Percentiles rank a stretch among this genome's conserved stretches.
Evolutionary conservation across 202 grass and related monocot species (phyloP).

Genomic region (Carex arenaria): DNA sequence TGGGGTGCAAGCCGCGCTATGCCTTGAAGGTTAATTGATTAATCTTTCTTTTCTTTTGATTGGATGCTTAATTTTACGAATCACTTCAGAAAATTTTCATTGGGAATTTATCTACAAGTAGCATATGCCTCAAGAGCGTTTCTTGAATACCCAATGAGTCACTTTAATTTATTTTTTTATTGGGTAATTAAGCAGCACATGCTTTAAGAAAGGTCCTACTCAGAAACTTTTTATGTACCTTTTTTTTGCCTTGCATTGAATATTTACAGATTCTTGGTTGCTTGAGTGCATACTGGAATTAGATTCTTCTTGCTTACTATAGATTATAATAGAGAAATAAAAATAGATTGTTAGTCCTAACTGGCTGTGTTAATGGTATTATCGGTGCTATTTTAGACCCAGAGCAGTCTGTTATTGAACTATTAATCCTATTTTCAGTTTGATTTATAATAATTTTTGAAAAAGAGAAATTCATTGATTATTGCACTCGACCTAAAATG

Average conservation of each 20-base stretch:
- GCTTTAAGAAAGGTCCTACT: not conserved
- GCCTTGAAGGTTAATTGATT: conserved; percentile 61
- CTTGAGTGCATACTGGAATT: not conserved
- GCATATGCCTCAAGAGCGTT: not conserved
- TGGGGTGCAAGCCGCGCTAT: conserved; percentile 90
- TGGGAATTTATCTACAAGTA: not conserved
- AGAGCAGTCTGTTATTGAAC: not conserved
- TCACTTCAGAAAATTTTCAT: not conserved
- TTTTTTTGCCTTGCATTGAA: not conserved
- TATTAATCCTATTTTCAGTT: not conserved
- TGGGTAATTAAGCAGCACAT: not conserved
- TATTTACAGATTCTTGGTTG: not conserved
- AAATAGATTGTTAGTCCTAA: not conserved
- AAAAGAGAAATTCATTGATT: conserved; percentile 2
- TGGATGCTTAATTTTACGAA: not conserved
- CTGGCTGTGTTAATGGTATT: not conserved
- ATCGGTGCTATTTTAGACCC: not conserved
- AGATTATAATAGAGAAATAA: not conserved
- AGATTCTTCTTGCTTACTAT: not conserved
- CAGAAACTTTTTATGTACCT: not conserved
- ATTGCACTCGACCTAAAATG: too few relatives aligned
- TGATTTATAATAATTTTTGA: conserved; percentile 6
- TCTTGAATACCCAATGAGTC: not conserved
- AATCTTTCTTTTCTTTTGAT: not conserved
- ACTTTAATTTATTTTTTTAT: not conserved